Evolutionary conservation across 495 filamentous ascomycete species (phyloP), one percentile per base, ranked within the genome.

Genomic region (Penicillium robsamsonii): DNA sequence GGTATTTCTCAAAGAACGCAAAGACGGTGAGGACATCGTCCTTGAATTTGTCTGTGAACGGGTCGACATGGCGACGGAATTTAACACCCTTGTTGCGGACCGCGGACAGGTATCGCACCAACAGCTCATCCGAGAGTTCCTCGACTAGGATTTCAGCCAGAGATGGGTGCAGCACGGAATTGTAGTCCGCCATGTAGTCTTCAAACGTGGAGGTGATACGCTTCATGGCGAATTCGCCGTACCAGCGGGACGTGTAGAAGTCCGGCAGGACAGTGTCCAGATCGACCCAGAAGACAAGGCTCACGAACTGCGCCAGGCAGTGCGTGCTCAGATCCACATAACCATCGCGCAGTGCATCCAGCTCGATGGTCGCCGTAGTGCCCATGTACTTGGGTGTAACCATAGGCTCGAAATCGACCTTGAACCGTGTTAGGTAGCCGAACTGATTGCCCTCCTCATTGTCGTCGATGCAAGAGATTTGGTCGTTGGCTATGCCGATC

Each of bases 401-500:
- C 12, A 94, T 74, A 2, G 86, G 74, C 60, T 85, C 85, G 66
- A 94, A 84, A 59, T 92, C 89, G 58, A 81, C 80, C 56, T 84
- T 84, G 82, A 96, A 97, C 59, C 84, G 82, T 10, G 87, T 84
- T 41, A 97, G 79, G 76, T 95, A 95, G 30, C 87, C 86, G 29
- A 86, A 61, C 38, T 86, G 84, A 43, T 80, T 83, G 31, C 84
- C 84, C 47, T 89, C 86, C 25, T 77, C 73, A 55, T 84, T 78
- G 68, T 97, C 94, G 67, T 96, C 92, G 66, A 97, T 97, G 72
- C 91, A 96, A 51, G 90, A 90, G 62, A 99, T 97, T 68, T 99
- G 94, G 71, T 99, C 94, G 72, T 97, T 99, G 56, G 94, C 94
- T 48, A 95, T 88, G n/a, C 93, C 92, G 22, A 97, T 82, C 42